Evolutionary conservation across 306 rosid genomes (phyloP), one percentile per base, ranked within the genome.

Genomic region (Quercus cerris): DNA sequence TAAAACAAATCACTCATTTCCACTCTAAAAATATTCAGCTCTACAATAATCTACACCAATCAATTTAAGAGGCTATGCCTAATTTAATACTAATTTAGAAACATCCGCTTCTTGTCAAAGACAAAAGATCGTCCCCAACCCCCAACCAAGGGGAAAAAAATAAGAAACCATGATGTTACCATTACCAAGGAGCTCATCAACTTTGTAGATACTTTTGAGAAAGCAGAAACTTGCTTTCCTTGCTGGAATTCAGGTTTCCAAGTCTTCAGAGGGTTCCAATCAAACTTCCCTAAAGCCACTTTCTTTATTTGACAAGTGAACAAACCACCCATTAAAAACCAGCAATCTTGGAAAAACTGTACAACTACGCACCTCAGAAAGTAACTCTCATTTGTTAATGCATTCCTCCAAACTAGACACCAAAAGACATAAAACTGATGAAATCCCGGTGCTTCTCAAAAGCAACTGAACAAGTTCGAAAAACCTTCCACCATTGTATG

Each of bases 181-280:
- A 17, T 9, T 33, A 67, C 44, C 70, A 17, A 17, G 70, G 41
- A 64, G 46, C 46, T 67, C 52, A 67, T 23, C 23, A 64, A 64
- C 44, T 18, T 3, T 14, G 80, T 51, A 77, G 38, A 80, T 73
- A 72, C 57, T 79, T 73, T 74, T 76, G 13, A 73, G 71, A 82
- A 17, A 75, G 77, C 51, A 82, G 63, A 38, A 70, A 44, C 79
- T 77, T 77, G 58, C 69, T 55, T 87, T 76, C 81, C 79, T 71
- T 3, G 52, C 23, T 69, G 69, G 58, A 80, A 49, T 75, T 77
- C 80, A 15, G 72, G 52, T 67, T 33, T 46, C 35, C 9, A 0
- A n/a, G 69, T 68, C 41, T 69, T 20, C 67, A 20, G 55, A 79
- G 33, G 4, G 73, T 77, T 66, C 79, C 78, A 70, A 82, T 70